A percentile compares a stretch with the other conserved stretches of the same genome.
phyloP scores from a whole-genome alignment of 805 yeast species.

The Clavispora asparagi region DNA sequence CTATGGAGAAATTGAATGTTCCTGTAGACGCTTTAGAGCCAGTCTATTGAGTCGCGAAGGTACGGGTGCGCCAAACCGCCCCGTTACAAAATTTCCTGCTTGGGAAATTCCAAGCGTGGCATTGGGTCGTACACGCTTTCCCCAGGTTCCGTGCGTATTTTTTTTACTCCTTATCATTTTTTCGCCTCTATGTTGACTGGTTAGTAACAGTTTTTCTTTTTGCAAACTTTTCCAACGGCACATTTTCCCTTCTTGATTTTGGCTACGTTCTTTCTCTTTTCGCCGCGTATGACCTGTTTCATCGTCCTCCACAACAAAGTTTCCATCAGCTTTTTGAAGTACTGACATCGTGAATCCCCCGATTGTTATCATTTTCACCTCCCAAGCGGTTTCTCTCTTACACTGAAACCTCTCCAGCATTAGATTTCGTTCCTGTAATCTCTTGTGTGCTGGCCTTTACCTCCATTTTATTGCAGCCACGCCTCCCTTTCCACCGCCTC shows the following conservation, averaged over 20 bases:
- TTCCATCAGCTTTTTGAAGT: constrained; percentile 17
- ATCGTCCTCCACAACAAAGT: constrained; percentile 13
- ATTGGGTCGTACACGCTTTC: background rate
- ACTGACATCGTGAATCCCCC: constrained; percentile 12
- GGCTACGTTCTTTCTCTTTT: background rate
- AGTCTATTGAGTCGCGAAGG: too few relatives aligned
- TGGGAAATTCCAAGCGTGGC: background rate
- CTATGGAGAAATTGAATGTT: too few relatives aligned
- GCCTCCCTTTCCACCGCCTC: background rate
- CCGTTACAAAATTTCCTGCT: background rate
- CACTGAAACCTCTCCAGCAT: background rate
- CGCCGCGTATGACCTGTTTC: constrained; percentile 14
- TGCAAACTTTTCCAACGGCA: background rate
- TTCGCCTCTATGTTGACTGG: background rate
- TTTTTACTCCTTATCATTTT: background rate
- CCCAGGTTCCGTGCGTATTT: background rate
- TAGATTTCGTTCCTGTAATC: background rate
- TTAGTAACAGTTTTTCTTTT: background rate
- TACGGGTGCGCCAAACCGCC: too few relatives aligned
- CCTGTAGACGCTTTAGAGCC: too few relatives aligned
- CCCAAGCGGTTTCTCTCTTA: background rate
- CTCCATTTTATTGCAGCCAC: background rate
- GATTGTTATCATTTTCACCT: background rate
- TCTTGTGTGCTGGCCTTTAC: background rate
- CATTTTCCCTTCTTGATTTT: background rate